These are phyloP conservation scores for Mariannaea sp. DNA, from an alignment of 2,329 filamentous ascomycete genomes.

Conservation along the genomic window DNA sequence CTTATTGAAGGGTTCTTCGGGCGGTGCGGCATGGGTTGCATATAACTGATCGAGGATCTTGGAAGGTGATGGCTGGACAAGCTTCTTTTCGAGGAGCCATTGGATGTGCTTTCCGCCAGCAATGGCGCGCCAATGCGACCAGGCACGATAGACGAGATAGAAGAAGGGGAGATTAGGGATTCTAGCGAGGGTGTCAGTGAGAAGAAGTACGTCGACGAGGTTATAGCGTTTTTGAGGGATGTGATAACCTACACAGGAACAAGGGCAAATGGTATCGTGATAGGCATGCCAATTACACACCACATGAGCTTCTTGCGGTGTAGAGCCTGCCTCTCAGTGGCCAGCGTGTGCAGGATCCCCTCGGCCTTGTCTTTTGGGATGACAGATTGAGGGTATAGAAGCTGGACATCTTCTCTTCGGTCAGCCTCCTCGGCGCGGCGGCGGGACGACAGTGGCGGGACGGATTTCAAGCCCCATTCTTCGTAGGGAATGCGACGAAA, in stretches of 20 bases:
- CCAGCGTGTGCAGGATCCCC: constrained; percentile 69
- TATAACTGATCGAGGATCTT: constrained; percentile 77
- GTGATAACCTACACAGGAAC: constrained; percentile 74
- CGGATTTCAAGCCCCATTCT: constrained; percentile 96
- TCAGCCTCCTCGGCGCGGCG: constrained; percentile 66
- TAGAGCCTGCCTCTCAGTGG: constrained; percentile 77
- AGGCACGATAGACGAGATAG: constrained; percentile 88
- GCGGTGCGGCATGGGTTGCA: constrained; percentile 46
- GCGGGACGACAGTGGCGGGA: constrained; percentile 77
- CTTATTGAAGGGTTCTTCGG: constrained; percentile 30
- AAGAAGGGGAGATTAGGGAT: constrained; percentile 96
- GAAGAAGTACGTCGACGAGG: neutral
- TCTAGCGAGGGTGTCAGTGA: constrained; percentile 49
- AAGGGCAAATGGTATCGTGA: constrained; percentile 80
- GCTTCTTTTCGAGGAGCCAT: constrained; percentile 75
- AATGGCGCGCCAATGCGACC: constrained; percentile 88
- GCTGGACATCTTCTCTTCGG: constrained; percentile 68
- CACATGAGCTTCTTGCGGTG: constrained; percentile 79
- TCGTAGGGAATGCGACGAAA: constrained; percentile 90
- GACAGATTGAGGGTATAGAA: constrained; percentile 76
- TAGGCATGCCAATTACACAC: constrained; percentile 81
- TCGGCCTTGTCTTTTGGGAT: constrained; percentile 68
- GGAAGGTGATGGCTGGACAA: constrained; percentile 70
- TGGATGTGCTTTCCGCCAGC: constrained; percentile 84
- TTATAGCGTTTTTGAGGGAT: neutral